Evolutionary conservation across 1,284 basidiomycete species (phyloP).

Genomic region (Moesziomyces antarcticus): DNA sequence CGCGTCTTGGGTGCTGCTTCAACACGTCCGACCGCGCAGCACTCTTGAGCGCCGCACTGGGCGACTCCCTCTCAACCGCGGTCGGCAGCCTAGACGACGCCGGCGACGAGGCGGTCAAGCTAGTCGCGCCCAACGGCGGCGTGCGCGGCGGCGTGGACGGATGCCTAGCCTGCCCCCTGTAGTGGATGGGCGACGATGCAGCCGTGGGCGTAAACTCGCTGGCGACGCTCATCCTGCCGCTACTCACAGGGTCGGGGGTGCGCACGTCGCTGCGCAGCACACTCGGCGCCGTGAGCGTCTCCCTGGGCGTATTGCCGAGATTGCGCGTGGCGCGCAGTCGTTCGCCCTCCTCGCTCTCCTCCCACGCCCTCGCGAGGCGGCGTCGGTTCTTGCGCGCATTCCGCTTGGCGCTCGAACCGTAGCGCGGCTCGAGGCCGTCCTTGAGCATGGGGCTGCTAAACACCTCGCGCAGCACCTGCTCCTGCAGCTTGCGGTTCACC

Average conservation of each 20-base stretch:
- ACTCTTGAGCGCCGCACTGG: conserved; percentile 16
- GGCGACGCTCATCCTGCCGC: conserved; percentile 41
- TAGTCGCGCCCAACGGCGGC: conserved; percentile 31
- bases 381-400: conserved; percentile 53
- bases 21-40: conserved; percentile 8
- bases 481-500: conserved; percentile 65
- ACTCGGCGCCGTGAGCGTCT: conserved; percentile 6
- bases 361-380: conserved; percentile 60
- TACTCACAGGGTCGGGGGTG: conserved; percentile 35
- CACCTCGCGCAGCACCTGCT: conserved; percentile 66
- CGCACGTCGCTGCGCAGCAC: conserved; percentile 11
- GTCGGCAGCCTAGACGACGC: conserved; percentile 22
- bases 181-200: conserved; percentile 29
- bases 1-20: conserved; percentile 37
- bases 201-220: conserved; percentile 39
- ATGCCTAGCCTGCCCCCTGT: conserved; percentile 36
- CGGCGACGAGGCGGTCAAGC: conserved; percentile 37
- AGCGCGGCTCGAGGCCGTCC: conserved; percentile 38
- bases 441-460: conserved; percentile 59
- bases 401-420: conserved; percentile 41
- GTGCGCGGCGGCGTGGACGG: conserved; percentile 43
- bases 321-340: conserved; percentile 37
- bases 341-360: conserved; percentile 60
- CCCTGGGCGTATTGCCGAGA: conserved; percentile 13
- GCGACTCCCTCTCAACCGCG: conserved; percentile 4